Percentiles rank a stretch among this genome's conserved stretches.
Evolutionary conservation across 805 yeast species (phyloP).

Genomic region (Candida sanyiensis): DNA sequence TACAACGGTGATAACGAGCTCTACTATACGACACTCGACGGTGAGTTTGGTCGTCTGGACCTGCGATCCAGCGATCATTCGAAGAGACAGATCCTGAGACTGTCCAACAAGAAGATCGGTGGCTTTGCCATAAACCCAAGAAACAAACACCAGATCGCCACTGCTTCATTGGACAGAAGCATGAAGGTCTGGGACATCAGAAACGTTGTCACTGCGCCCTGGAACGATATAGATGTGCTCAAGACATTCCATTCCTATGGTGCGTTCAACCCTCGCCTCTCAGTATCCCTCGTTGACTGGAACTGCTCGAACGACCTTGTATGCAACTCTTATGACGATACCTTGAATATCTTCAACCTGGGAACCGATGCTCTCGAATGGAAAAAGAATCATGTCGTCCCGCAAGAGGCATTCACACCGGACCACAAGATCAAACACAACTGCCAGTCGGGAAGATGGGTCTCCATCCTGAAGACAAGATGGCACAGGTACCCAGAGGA

Average conservation of each 20-base stretch:
- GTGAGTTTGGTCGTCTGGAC: slow-evolving; percentile 75
- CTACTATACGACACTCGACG: slow-evolving; percentile 72
- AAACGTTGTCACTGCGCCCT: slow-evolving; percentile 35
- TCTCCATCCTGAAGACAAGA: slow-evolving; percentile 78
- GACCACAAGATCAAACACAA: slow-evolving; percentile 68
- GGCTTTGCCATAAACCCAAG: slow-evolving; percentile 78
- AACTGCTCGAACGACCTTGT: slow-evolving; percentile 61
- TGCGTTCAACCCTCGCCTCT: slow-evolving; percentile 64
- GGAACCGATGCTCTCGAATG: slow-evolving; percentile 24
- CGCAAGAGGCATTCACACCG: slow-evolving; percentile 45
- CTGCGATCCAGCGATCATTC: slow-evolving; percentile 42
- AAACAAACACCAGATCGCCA: slow-evolving; percentile 59
- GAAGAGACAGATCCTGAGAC: slow-evolving; percentile 31
- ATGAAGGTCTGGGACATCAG: slow-evolving; percentile 86
- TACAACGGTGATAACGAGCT: slow-evolving; percentile 52
- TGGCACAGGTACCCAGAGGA: slow-evolving; percentile 79
- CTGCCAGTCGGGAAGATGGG: slow-evolving; percentile 98
- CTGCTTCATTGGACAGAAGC: slow-evolving; percentile 86
- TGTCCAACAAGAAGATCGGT: slow-evolving; percentile 90
- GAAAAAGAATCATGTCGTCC: slow-evolving; percentile 15
- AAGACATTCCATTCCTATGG: slow-evolving; percentile 39
- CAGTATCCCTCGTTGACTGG: slow-evolving; percentile 79
- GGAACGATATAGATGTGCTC: slow-evolving; percentile 52
- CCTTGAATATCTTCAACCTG: slow-evolving; percentile 65
- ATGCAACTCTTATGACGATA: slow-evolving; percentile 91